Evolutionary conservation across 2,329 filamentous ascomycete genomes (phyloP), one percentile per base, ranked within the genome.

Genomic region (Macrophomina tecta): DNA sequence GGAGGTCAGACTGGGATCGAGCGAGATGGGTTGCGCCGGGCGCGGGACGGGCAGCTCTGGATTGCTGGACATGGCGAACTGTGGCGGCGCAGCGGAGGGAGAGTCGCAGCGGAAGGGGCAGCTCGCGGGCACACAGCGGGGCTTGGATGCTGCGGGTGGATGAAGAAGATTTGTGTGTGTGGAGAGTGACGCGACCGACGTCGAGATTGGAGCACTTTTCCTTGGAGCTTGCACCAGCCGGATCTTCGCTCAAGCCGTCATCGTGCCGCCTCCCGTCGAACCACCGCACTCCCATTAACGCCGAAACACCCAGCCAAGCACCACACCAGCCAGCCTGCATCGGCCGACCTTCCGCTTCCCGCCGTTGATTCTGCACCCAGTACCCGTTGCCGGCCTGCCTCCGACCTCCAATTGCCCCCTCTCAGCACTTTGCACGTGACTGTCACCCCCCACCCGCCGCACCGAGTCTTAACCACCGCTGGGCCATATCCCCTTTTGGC

Each of bases 21-120:
- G 65, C 7, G 65, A 23, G 40, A 67, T 64, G 12, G 65, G 65
- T 62, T 66, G 65, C 49, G 65, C 65, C 40, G 65, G 65, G 51
- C 51, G 65, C 58, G 65, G 65, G 34, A 75, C 72, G 72, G 79
- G 74, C 67, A 78, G 45, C 65, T 66, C 73, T 68, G 73, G 73
- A 72, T 75, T 72, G 74, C 73, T 78, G 68, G 79, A 80, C 79
- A 81, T 81, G 70, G 72, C 80, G 78, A 18, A 60, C 28, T 34
- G 40, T 46, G 46, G 12, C 23, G 40, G 63, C 48, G 56, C 38
- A 36, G 62, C 45, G 51, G 32, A 55, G 45, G 49, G 36, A n/a
- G 7, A 8, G 49, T 64, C 61, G 61, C 46, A 32, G 46, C 49
- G 23, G 36, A 34, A 14, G 23, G 61, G 18, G 61, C 61, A 49